Percentiles rank a stretch among this genome's conserved stretches.
These are phyloP conservation scores for Trypanosoma brucei DNA, from an alignment of 208 protist species.

Conservation along the genomic window DNA sequence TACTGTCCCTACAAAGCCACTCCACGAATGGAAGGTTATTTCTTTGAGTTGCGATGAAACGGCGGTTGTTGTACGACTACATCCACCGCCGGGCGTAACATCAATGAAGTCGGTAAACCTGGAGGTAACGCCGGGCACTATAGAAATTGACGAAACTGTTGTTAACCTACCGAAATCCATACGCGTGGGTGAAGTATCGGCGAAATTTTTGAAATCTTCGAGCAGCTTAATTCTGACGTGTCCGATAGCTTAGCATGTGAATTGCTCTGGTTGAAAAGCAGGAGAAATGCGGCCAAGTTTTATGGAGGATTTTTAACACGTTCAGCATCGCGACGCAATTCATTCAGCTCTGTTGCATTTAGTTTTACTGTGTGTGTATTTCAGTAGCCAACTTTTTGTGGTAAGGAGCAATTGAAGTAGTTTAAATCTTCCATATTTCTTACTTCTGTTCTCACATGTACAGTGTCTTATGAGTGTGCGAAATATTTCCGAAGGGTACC, in stretches of 20 bases:
- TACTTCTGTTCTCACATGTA: background rate
- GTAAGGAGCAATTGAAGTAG: too few relatives aligned
- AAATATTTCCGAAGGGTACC: background rate
- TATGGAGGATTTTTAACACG: background rate
- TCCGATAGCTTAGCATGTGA: conserved; percentile 10
- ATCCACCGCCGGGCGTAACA: conserved; percentile 26
- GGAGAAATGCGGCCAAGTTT: background rate
- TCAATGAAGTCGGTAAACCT: conserved; percentile 61
- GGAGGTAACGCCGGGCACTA: conserved; percentile 18
- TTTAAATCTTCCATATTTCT: too few relatives aligned
- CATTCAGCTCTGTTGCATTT: too few relatives aligned
- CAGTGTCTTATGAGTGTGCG: conserved; percentile 13
- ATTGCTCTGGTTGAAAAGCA: background rate
- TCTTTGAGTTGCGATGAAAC: conserved; percentile 12
- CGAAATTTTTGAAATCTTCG: conserved; percentile 53
- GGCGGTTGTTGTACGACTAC: conserved; percentile 28
- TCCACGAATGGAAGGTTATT: conserved; percentile 11
- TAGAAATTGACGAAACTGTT: conserved; percentile 46
- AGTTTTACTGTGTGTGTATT: too few relatives aligned
- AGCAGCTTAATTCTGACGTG: conserved; percentile 50
- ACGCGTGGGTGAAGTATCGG: conserved; percentile 37
- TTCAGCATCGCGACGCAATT: too few relatives aligned
- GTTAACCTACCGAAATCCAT: conserved; percentile 36
- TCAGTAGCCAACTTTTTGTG: too few relatives aligned
- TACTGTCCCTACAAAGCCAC: background rate